Percentiles rank a stretch among this genome's conserved stretches.
Evolutionary conservation across 129 eudicot genomes (phyloP).

Genomic region (Centella asiatica): DNA sequence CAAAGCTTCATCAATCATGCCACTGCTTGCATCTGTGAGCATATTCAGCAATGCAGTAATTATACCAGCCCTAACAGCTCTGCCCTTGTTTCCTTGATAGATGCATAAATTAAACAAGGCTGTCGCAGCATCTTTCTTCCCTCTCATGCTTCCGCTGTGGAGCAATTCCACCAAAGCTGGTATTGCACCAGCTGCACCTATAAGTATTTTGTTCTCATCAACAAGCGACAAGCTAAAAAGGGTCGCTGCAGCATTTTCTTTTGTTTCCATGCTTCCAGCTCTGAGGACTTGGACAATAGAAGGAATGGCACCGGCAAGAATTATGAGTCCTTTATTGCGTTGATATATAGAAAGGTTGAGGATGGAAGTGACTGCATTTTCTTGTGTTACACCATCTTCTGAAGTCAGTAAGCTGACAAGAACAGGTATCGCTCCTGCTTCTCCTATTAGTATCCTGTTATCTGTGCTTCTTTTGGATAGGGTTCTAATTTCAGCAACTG

Average conservation of each 20-base stretch:
- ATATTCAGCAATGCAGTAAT: constrained; percentile 48
- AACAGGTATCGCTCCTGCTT: constrained; percentile 69
- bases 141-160: constrained; percentile 64
- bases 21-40: constrained; percentile 52
- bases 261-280: constrained; percentile 68
- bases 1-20: constrained; percentile 82
- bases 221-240: constrained; percentile 43
- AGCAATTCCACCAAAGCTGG: constrained; percentile 32
- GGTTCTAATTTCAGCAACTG: constrained; percentile 65
- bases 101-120: constrained; percentile 83
- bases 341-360: constrained; percentile 43
- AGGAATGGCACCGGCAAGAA: constrained; percentile 33
- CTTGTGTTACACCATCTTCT: constrained; percentile 24
- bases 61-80: constrained; percentile 88
- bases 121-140: constrained; percentile 81
- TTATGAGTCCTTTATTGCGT: constrained; percentile 32
- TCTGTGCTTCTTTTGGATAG: constrained; percentile 86
- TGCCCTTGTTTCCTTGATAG: constrained; percentile 81
- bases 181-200: constrained; percentile 39
- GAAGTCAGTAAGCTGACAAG: constrained; percentile 30
- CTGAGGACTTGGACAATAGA: constrained; percentile 35
- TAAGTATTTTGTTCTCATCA: constrained; percentile 34
- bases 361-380: constrained; percentile 33
- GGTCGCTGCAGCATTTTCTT: constrained; percentile 57
- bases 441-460: constrained; percentile 71